These are phyloP conservation scores for Plasmodium reichenowi DNA, from an alignment of 169 alveolate species.

Conservation along the genomic window DNA sequence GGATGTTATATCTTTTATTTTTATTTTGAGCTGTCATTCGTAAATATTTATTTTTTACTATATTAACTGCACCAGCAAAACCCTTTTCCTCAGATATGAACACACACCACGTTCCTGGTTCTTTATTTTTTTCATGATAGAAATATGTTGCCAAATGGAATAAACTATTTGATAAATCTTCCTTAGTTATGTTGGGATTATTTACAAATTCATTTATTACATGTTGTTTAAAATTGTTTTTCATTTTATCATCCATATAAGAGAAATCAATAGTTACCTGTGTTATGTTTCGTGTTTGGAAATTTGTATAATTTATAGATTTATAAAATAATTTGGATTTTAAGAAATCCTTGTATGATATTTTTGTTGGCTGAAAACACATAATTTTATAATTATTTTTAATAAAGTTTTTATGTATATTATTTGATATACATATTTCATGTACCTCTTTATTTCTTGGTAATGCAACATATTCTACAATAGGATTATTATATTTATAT, in stretches of 20 bases:
- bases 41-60: constrained; percentile 51
- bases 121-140: constrained; percentile 12
- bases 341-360: constrained; percentile 18
- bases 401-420: constrained; percentile 19
- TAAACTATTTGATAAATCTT: constrained; percentile 32
- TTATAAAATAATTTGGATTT: constrained; percentile 53
- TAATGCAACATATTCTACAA: constrained; percentile 54
- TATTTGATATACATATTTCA: constrained; percentile 58
- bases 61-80: constrained; percentile 34
- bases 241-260: constrained; percentile 76
- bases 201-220: constrained; percentile 67
- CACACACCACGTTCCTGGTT: constrained; percentile 73
- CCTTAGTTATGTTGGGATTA: constrained; percentile 47
- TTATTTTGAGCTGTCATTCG: constrained; percentile 66
- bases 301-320: constrained; percentile 43
- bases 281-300: constrained; percentile 40
- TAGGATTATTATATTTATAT: constrained; percentile 1
- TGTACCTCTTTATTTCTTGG: constrained; percentile 30
- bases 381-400: constrained; percentile 23
- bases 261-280: constrained; percentile 42
- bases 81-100: constrained; percentile 33
- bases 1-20: constrained; percentile 39
- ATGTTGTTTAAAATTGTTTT: constrained; percentile 70
- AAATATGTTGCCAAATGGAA: constrained; percentile 59
- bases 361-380: constrained; percentile 35